Conservation (phyloP, 2,329 filamentous ascomycete genomes). For the Rhynchosporium graminicola region DNA sequence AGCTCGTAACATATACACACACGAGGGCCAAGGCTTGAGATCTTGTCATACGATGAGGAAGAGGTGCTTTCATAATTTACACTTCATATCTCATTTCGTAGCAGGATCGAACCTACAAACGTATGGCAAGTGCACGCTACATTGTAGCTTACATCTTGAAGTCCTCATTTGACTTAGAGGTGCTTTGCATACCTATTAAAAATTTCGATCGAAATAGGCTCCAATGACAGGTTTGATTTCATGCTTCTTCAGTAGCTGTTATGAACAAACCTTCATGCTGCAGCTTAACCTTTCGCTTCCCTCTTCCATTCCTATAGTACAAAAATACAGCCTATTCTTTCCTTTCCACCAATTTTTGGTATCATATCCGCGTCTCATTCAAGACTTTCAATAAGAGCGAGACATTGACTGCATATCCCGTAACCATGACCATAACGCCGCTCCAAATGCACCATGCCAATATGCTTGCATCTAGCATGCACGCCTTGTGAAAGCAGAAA, state of each 20-base stretch:
- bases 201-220: no score
- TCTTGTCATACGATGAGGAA: no score
- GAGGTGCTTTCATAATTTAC: no score
- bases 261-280: not conserved
- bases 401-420: not conserved
- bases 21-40: no score
- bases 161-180: no score
- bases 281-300: not conserved
- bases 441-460: conserved; percentile 1
- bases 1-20: no score
- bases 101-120: no score
- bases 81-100: no score
- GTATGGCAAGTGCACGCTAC: no score
- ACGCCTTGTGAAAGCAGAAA: not conserved
- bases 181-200: no score
- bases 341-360: not conserved
- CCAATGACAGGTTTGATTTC: no score
- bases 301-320: not conserved
- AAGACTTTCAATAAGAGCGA: not conserved
- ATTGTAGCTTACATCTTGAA: no score
- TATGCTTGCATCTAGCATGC: not conserved
- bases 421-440: conserved; percentile 2
- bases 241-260: not conserved
- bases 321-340: not conserved
- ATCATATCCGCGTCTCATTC: not conserved